These are phyloP conservation scores for Trametes elegans DNA, from an alignment of 768 basidiomycete species.

Conservation along the genomic window DNA sequence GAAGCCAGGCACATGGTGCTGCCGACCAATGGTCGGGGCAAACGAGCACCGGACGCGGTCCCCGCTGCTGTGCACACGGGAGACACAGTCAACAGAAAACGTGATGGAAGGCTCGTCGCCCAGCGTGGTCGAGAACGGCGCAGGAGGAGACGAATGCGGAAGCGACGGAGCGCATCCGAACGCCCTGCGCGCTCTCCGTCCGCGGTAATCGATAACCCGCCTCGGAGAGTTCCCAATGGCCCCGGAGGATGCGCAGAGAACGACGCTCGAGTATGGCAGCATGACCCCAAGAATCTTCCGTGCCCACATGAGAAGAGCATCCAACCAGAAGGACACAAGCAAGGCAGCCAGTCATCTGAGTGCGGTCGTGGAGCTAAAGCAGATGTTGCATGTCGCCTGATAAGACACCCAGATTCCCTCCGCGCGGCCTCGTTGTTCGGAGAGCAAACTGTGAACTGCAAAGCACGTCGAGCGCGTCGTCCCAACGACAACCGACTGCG, in stretches of 20 bases:
- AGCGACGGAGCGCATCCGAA: background rate
- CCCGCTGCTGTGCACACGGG: background rate
- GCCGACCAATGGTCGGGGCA: background rate
- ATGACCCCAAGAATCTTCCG: constrained; percentile 9
- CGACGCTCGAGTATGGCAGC: constrained; percentile 5
- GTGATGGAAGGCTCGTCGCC: constrained; percentile 7
- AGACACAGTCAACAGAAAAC: background rate
- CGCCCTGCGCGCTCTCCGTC: background rate
- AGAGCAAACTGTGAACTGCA: background rate
- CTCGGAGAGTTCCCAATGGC: background rate
- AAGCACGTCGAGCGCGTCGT: constrained; percentile 2
- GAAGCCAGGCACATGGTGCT: constrained; percentile 11
- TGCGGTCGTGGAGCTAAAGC: constrained; percentile 5
- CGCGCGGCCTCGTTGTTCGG: constrained; percentile 6
- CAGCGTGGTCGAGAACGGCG: constrained; percentile 5
- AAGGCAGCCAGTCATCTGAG: constrained; percentile 15
- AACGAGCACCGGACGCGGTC: background rate
- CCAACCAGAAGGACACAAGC: constrained; percentile 7
- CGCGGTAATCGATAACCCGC: constrained; percentile 7
- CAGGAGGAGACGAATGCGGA: background rate
- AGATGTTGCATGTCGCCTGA: constrained; percentile 10
- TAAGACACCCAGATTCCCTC: background rate
- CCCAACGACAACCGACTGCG: no score
- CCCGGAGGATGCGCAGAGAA: background rate
- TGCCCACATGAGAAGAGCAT: constrained; percentile 4